These are phyloP conservation scores for Trichosporon inkin DNA, from an alignment of 1,284 basidiomycete genomes.

Conservation along the genomic window DNA sequence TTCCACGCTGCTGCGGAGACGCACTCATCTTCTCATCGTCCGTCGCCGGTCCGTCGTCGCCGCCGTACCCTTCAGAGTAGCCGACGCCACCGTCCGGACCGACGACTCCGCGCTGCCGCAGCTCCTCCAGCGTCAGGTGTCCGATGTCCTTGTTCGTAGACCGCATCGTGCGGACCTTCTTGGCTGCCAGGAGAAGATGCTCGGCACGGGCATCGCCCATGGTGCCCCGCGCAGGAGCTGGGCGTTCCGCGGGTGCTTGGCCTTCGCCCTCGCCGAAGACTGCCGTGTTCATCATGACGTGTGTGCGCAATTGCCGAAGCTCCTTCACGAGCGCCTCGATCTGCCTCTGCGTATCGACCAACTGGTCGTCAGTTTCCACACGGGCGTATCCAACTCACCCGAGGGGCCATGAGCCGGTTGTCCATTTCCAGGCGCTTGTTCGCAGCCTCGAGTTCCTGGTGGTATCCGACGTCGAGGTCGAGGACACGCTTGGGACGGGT, in stretches of 20 bases:
- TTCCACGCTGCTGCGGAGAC: background rate
- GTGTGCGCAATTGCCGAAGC: constrained; percentile 43
- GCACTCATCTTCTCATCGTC: constrained; percentile 23
- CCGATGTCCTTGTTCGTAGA: constrained; percentile 30
- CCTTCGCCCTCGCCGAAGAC: constrained; percentile 6
- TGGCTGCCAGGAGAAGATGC: constrained; percentile 46
- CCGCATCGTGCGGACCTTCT: constrained; percentile 41
- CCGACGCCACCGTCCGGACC: constrained; percentile 45
- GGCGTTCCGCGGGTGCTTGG: background rate
- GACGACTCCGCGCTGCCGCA: constrained; percentile 38
- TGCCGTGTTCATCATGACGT: constrained; percentile 37
- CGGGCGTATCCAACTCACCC: constrained; percentile 27
- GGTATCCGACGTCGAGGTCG: constrained; percentile 47
- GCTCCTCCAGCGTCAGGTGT: constrained; percentile 39
- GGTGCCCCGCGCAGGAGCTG: constrained; percentile 16
- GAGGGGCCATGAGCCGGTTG: constrained; percentile 47
- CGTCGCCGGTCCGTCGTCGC: constrained; percentile 22
- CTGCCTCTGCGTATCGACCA: constrained; percentile 45
- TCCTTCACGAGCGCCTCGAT: constrained; percentile 49
- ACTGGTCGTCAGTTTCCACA: constrained; percentile 23
- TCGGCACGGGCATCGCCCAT: constrained; percentile 49
- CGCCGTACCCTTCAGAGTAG: constrained; percentile 45
- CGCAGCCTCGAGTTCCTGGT: constrained; percentile 46
- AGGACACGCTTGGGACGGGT: constrained; percentile 32
- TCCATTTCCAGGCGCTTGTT: constrained; percentile 50